A percentile compares a stretch with the other conserved stretches of the same genome.
These are phyloP conservation scores for Ascosphaera aggregata DNA, from an alignment of 2,329 filamentous ascomycete species.

Conservation along the genomic window DNA sequence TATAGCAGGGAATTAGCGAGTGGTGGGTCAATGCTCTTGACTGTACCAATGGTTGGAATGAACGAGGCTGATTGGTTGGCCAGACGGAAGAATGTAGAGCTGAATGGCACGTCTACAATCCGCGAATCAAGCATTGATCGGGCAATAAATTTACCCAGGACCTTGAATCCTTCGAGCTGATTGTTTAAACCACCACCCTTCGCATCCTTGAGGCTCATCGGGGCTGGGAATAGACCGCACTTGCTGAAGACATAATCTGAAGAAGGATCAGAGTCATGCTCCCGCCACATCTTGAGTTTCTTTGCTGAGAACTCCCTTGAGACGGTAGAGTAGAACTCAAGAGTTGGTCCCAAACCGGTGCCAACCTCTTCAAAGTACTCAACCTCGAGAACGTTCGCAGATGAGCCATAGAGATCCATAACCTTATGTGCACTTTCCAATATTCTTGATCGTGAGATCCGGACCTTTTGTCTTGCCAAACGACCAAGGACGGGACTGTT, in stretches of 20 bases:
- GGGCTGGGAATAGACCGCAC: constrained; percentile 74
- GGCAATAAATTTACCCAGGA: constrained; percentile 91
- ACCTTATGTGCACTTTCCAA: constrained; percentile 94
- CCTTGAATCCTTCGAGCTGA: constrained; percentile 69
- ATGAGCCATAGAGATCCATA: constrained; percentile 96
- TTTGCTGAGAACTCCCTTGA: constrained; percentile 95
- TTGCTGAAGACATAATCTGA: constrained; percentile 70
- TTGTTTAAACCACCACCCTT: constrained; percentile 60
- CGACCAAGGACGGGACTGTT: constrained; percentile 79
- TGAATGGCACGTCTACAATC: constrained; percentile 95
- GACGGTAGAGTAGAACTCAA: constrained; percentile 95
- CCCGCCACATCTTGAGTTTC: constrained; percentile 90
- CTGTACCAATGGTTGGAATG: constrained; percentile 63
- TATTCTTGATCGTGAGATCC: constrained; percentile 84
- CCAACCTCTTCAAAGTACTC: constrained; percentile 99
- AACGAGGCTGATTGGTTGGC: constrained; percentile 46
- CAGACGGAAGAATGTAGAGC: constrained; percentile 92
- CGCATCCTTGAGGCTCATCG: constrained; percentile 59
- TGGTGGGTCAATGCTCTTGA: constrained; percentile 71
- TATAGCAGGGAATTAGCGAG: constrained; percentile 67
- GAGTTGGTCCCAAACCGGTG: constrained; percentile 78
- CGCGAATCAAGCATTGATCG: constrained; percentile 95
- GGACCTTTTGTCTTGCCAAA: constrained; percentile 90
- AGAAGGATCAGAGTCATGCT: constrained; percentile 48
- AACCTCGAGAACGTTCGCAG: constrained; percentile 84